A percentile compares a stretch with the other conserved stretches of the same genome.
These are phyloP conservation scores for Polysphondylium violaceum DNA, from an alignment of 78 protist genomes.

Conservation along the genomic window DNA sequence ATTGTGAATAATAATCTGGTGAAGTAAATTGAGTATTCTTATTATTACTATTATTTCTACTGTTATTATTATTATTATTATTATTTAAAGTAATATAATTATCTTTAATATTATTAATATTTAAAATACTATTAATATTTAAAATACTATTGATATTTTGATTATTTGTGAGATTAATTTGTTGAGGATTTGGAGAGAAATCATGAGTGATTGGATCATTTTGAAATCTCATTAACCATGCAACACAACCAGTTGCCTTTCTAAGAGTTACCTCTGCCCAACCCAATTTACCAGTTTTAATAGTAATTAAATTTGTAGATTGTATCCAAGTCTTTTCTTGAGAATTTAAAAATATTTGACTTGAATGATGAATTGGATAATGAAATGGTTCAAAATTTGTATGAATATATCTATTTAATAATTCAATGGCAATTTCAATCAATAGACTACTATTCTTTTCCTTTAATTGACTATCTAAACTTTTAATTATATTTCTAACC, in stretches of 20 bases:
- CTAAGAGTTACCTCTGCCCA: constrained; percentile 77
- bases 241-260: constrained; percentile 75
- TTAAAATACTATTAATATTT: constrained; percentile 5
- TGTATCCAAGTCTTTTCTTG: constrained; percentile 74
- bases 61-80: neutral
- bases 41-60: neutral
- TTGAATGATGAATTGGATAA: constrained; percentile 65
- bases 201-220: constrained; percentile 22
- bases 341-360: constrained; percentile 30
- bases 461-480: constrained; percentile 40
- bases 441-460: constrained; percentile 30
- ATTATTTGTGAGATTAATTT: constrained; percentile 26
- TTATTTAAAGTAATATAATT: neutral
- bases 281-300: constrained; percentile 67
- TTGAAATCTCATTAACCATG: constrained; percentile 69
- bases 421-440: constrained; percentile 41
- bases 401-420: constrained; percentile 67
- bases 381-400: constrained; percentile 65
- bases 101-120: neutral
- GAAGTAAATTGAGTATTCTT: constrained; percentile 1
- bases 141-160: constrained; percentile 21
- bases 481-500: constrained; percentile 61
- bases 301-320: constrained; percentile 41
- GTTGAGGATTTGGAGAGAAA: neutral
- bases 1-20: constrained; percentile 1